phyloP scores from a whole-genome alignment of 495 filamentous ascomycete genomes.

The Xylaria sp. region DNA sequence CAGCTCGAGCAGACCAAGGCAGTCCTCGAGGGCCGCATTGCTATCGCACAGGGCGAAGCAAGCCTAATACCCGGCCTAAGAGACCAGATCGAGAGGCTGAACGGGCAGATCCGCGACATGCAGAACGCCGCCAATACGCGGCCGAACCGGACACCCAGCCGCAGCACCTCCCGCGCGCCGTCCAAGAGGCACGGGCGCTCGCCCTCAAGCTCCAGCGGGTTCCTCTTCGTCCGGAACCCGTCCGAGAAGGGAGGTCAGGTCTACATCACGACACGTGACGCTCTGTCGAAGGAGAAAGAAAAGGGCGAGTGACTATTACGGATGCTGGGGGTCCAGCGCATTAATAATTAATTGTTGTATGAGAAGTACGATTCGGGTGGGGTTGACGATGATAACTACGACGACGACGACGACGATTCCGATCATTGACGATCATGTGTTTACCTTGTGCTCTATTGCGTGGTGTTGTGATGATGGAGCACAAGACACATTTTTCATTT shows the following conservation, averaged over 20 bases:
- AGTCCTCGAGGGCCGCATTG: conserved; percentile 18
- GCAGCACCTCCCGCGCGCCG: conserved; percentile 36
- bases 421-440: conserved; percentile 22
- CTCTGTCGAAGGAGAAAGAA: conserved; percentile 30
- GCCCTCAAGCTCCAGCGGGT: conserved; percentile 29
- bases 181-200: conserved; percentile 36
- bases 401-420: conserved; percentile 10
- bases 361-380: conserved; percentile 10
- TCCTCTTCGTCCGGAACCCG: conserved; percentile 39
- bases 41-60: conserved; percentile 8
- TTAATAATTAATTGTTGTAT: conserved; percentile 11
- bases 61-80: conserved; percentile 17
- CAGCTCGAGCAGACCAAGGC: conserved; percentile 27
- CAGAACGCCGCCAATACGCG: neutral
- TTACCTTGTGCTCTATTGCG: neutral
- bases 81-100: conserved; percentile 25
- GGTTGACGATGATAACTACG: neutral
- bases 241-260: conserved; percentile 31
- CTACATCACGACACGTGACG: conserved; percentile 37
- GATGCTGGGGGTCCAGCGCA: conserved; percentile 17
- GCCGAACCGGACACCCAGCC: conserved; percentile 30
- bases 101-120: conserved; percentile 24
- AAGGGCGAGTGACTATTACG: conserved; percentile 25
- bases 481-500: conserved; percentile 13
- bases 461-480: conserved; percentile 10